Evolutionary conservation across 495 filamentous ascomycete species (phyloP), one percentile per base, ranked within the genome.

Genomic region (Penicillium atrosanguineum): DNA sequence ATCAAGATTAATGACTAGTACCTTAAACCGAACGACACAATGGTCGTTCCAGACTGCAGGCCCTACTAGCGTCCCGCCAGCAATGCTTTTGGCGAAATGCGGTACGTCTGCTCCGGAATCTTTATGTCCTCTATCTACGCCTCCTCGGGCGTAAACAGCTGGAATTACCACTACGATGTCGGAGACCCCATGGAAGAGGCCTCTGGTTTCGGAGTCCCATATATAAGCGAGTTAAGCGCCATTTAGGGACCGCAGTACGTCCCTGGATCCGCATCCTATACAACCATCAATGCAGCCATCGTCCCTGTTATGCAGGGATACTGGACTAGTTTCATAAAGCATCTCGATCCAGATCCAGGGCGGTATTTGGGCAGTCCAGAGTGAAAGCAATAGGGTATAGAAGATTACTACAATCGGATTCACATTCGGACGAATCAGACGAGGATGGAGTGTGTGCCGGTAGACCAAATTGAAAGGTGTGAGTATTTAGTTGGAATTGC

Each of bases 21-120:
- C 20, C 46, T 28, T 7, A 28, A 34, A 29, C 31, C 31, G 6
- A 28, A 38, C 7, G 15, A 21, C 7, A 23, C 20, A 18, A 38
- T 39, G 15, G 11, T 20, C n/a, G 12, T 4, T 20, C 0, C 46
- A 49, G 14, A 34, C 31, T 5, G 12, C 6, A 7, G 26, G 7
- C 26, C 26, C n/a, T 49, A 40, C 21, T 49, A 25, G 14, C n/a
- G 19, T 20, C 21, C 46, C 4, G 46, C 46, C 65, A 2, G 77
- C 18, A 68, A 77, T 16, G 76, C 77, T 0, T 89, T 84, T 57
- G 84, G 83, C 23, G 81, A 87, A 50, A 72, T 83, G 53, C 74
- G 80, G 6, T 87, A 88, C 63, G 81, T 71, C 55, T 88, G 84
- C 53, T 84, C 84, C 0, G 73, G 71, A 0, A 56, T 51, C 20